phyloP scores from a whole-genome alignment of 2,329 filamentous ascomycete genomes.

The Atkinsonella texensis region DNA sequence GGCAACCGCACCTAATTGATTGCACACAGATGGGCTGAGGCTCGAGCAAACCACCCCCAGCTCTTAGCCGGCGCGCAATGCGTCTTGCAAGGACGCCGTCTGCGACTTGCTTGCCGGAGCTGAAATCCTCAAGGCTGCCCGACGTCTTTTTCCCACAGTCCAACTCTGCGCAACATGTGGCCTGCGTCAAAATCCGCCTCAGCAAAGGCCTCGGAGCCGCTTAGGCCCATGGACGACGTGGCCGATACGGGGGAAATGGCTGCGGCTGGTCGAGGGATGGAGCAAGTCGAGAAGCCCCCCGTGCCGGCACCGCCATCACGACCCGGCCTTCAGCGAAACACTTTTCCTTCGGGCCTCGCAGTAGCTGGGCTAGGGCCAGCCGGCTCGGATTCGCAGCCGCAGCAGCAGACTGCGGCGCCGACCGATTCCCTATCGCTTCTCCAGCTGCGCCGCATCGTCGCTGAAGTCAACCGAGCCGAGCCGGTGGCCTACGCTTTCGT shows the following conservation, averaged over 20 bases:
- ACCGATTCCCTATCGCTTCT: slow-evolving; percentile 63
- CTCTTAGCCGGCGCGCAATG: slow-evolving; percentile 9
- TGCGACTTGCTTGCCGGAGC: slow-evolving; percentile 2
- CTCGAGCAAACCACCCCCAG: neutral
- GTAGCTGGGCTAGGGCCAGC: slow-evolving; percentile 12
- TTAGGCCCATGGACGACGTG: slow-evolving; percentile 23
- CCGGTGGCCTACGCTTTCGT: slow-evolving; percentile 74
- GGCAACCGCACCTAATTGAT: neutral
- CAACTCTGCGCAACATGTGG: slow-evolving; percentile 25
- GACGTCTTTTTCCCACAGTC: neutral
- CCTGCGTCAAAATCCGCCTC: slow-evolving; percentile 8
- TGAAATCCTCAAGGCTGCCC: neutral
- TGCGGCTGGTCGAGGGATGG: slow-evolving; percentile 21
- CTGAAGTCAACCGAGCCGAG: slow-evolving; percentile 59
- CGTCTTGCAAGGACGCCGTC: slow-evolving; percentile 4
- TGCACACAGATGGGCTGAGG: neutral
- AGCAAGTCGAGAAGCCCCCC: slow-evolving; percentile 22
- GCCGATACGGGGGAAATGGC: slow-evolving; percentile 28
- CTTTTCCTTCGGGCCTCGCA: slow-evolving; percentile 13
- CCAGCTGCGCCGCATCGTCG: slow-evolving; percentile 61
- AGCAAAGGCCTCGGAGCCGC: neutral
- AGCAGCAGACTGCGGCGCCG: slow-evolving; percentile 25
- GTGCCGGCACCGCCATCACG: slow-evolving; percentile 7
- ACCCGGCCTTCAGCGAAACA: slow-evolving; percentile 13
- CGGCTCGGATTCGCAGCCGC: slow-evolving; percentile 6